Base-by-base conservation (phyloP, 768 basidiomycete species). In the Lentinula aciculospora region DNA sequence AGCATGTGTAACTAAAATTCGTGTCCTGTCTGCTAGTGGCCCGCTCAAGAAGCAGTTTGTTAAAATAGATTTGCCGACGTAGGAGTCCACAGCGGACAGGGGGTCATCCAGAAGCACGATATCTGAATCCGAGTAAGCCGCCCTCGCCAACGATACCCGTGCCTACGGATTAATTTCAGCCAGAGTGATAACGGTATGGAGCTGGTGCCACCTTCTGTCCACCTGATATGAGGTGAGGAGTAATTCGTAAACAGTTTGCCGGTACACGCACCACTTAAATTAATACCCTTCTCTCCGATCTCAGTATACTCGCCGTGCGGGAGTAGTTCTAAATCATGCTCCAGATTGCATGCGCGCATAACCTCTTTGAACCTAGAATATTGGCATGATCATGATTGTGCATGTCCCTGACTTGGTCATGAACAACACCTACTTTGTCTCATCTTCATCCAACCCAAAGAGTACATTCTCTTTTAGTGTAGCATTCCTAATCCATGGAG, bases 91-190 rank as follows among this genome's bases (percentile, higher is more conserved):
- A 1, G 90, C 90, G 29, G 84, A 83, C 31, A 93, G 78, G 10
- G 91, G 87, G 65, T 94, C 92, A 65, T 94, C 91, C 28, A 93
- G 76, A n/a, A 93, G 78, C 39, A 91, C 83, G 51, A 93, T 78
- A 58, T 91, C 86, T 1, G 86, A 78, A 0, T 77, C 71, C 1
- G 88, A 84, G 64, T 92, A 94, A 1, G 86, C 85, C 1, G 89
- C 89, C 31, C 92, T 75, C 0, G 91, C 92, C 19, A 92, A 71
- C 0, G 85, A 86, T 3, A 90, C 79, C n/a, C 88, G 83, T 28
- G 87, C 86, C 81, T 87, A 64, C 17, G 57, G 19, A 54, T 28
- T 4, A 10, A 21, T 4, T 32, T 53, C 9, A 53, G 23, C 21
- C 7, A 39, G 21, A 6, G 15, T 3, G 4, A 47, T 31, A 1